phyloP scores from a whole-genome alignment of 345 rosid species.

The Heritiera fomes region DNA sequence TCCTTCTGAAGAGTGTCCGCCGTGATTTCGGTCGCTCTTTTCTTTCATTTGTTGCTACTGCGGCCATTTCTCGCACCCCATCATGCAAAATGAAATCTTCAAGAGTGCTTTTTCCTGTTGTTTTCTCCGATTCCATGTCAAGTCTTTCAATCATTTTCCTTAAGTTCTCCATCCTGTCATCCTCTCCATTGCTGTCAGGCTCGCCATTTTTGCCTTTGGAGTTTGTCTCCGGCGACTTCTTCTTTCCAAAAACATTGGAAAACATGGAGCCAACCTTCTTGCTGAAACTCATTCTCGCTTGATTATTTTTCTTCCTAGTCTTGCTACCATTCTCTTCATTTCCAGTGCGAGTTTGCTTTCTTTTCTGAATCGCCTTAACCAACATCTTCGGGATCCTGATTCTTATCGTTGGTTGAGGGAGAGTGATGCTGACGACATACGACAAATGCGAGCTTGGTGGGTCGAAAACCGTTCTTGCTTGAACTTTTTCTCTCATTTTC shows the following conservation, averaged over 20 bases:
- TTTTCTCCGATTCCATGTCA: not conserved
- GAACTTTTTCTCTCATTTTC: not conserved
- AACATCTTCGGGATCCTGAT: slow-evolving; percentile 35
- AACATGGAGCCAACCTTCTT: slow-evolving; percentile 34
- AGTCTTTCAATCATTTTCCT: not conserved
- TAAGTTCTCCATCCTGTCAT: not conserved
- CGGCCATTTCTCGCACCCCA: not conserved
- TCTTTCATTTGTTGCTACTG: not conserved
- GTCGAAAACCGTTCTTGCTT: not conserved
- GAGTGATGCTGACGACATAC: not conserved
- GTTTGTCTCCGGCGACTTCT: slow-evolving; percentile 1
- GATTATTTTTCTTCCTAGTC: slow-evolving; percentile 25
- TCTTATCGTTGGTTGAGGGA: slow-evolving; percentile 29
- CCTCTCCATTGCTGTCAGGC: not conserved
- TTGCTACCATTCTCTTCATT: not conserved
- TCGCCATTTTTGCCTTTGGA: not conserved
- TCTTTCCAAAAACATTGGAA: slow-evolving; percentile 31
- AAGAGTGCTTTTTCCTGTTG: not conserved
- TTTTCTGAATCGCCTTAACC: slow-evolving; percentile 29
- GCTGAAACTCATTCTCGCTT: too few relatives aligned
- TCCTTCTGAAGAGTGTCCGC: not conserved
- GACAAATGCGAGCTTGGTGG: not conserved
- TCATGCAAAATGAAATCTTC: not conserved
- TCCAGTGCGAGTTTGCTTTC: not conserved
- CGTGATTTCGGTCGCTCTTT: not conserved